phyloP scores from a whole-genome alignment of 345 rosid genomes.

The Eucalyptus albens region DNA sequence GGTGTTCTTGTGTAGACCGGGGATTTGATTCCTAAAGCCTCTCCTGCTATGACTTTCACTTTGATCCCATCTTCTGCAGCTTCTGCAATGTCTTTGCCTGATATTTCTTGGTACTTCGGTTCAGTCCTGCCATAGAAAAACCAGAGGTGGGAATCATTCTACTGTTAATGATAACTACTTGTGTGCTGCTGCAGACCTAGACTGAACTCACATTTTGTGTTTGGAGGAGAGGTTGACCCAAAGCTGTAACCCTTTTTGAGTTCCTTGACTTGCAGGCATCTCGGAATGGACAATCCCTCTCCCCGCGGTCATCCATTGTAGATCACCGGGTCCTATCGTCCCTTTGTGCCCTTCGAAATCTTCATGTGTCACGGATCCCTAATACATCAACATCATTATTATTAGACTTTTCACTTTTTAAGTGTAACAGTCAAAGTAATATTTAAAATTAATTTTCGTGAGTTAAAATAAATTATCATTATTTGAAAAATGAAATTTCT shows the following conservation, averaged over 20 bases:
- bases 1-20: slow-evolving; percentile 78
- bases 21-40: slow-evolving; percentile 60
- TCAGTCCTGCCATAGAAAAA: slow-evolving; percentile 34
- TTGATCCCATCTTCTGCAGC: slow-evolving; percentile 45
- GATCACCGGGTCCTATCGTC: slow-evolving; percentile 61
- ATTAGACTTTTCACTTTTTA: neutral
- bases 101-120: slow-evolving; percentile 75
- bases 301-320: slow-evolving; percentile 99
- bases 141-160: neutral
- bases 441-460: neutral
- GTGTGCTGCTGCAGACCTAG: neutral
- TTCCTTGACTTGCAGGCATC: slow-evolving; percentile 77
- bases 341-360: slow-evolving; percentile 91
- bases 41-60: slow-evolving; percentile 84
- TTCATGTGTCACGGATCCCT: slow-evolving; percentile 74
- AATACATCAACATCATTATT: neutral
- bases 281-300: slow-evolving; percentile 93
- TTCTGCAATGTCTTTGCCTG: slow-evolving; percentile 53
- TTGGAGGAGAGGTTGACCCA: slow-evolving; percentile 89
- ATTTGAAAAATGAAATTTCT: neutral
- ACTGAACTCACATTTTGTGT: slow-evolving; percentile 52
- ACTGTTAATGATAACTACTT: neutral
- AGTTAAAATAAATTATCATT: neutral
- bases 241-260: slow-evolving; percentile 71
- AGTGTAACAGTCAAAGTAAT: neutral